Evolutionary conservation across 768 basidiomycete species (phyloP).

Genomic region (Termitomyces sp.): DNA sequence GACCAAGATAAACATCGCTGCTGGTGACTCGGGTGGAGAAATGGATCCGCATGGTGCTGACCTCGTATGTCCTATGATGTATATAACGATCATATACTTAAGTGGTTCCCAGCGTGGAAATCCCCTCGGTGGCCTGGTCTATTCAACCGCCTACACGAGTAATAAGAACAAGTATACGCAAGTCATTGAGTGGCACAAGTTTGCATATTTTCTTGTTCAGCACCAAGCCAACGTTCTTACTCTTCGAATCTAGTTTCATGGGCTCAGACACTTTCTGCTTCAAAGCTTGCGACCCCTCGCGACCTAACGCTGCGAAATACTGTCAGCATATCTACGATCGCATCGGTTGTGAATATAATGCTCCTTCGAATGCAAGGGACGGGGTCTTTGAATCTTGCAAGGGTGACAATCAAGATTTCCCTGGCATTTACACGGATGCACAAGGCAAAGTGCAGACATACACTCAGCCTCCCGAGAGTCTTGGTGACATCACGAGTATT

Average conservation of each 20-base stretch:
- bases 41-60: slow-evolving; percentile 54
- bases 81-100: neutral
- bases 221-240: neutral
- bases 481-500: slow-evolving; percentile 28
- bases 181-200: slow-evolving; percentile 18
- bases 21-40: slow-evolving; percentile 41
- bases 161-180: slow-evolving; percentile 8
- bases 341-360: slow-evolving; percentile 41
- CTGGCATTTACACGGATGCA: slow-evolving; percentile 37
- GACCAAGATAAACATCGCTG: slow-evolving; percentile 51
- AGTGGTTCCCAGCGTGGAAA: slow-evolving; percentile 13
- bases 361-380: slow-evolving; percentile 53
- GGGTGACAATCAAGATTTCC: slow-evolving; percentile 45
- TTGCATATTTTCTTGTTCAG: neutral
- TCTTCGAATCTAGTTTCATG: slow-evolving; percentile 25
- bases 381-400: slow-evolving; percentile 60
- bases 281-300: slow-evolving; percentile 53
- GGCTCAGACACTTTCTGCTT: slow-evolving; percentile 18
- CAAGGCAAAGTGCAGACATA: slow-evolving; percentile 34
- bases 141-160: slow-evolving; percentile 12
- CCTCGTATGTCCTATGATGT: slow-evolving; percentile 15
- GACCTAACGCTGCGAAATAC: slow-evolving; percentile 21
- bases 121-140: slow-evolving; percentile 15
- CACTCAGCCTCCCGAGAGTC: slow-evolving; percentile 29
- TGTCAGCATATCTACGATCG: slow-evolving; percentile 18